Conservation (phyloP, 768 basidiomycete species). For the Lactarius psammicola region DNA sequence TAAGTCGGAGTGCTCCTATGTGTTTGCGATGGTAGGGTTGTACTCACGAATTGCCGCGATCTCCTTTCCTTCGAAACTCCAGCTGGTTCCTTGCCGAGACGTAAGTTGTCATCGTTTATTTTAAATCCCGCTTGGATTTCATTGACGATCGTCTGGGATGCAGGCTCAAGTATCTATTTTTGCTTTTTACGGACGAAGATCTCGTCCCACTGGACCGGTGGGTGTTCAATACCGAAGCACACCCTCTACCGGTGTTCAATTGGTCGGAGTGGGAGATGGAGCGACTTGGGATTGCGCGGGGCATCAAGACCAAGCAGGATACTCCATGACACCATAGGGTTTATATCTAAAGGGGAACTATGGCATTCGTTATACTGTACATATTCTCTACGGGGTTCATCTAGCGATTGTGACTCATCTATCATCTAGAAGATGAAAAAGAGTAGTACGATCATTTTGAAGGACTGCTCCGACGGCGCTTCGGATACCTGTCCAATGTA, state of each 20-base stretch:
- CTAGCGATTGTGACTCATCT: no score
- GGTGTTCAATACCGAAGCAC: conserved; percentile 61
- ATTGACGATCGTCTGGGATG: conserved; percentile 7
- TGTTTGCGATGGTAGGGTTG: neutral
- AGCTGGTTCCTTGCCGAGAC: conserved; percentile 60
- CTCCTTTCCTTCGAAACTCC: neutral
- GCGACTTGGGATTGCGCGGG: conserved; percentile 38
- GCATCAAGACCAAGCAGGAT: neutral
- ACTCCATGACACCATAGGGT: neutral
- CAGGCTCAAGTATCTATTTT: conserved; percentile 69
- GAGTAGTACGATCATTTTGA: no score
- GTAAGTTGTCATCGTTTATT: conserved; percentile 31
- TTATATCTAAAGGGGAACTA: neutral
- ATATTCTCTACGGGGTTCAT: neutral
- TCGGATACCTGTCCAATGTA: no score
- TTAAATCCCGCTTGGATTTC: neutral
- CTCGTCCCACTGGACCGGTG: conserved; percentile 47
- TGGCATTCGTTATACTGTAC: neutral
- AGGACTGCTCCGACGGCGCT: no score
- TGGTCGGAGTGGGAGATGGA: conserved; percentile 57
- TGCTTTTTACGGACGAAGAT: conserved; percentile 66
- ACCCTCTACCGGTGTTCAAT: conserved; percentile 69
- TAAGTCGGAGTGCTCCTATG: conserved; percentile 34
- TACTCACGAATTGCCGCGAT: conserved; percentile 4
- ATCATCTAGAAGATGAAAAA: no score